Base-by-base conservation (phyloP, 805 yeast species). In the Monosporozyma unispora region DNA sequence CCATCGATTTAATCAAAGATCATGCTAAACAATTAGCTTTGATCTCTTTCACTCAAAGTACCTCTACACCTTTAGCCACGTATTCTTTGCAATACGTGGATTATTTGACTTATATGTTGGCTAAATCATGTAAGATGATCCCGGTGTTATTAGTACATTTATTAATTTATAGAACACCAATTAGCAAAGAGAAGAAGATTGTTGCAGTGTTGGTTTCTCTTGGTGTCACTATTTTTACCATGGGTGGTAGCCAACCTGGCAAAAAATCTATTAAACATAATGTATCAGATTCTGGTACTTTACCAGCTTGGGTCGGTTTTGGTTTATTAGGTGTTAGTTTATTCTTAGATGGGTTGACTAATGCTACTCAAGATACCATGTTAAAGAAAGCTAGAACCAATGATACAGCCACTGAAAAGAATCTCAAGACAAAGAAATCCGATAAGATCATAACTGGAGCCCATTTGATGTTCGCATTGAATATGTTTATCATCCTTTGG, bases 131-230 rank as follows among this genome's bases (percentile, higher is more conserved):
- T 64, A 93, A 93, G 60, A 74, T 93, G 65, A 79, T 93, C 21
- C 99, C 99, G 0, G 96, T 91, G n/a, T 81, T 93, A 84, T 62
- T 86, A 31, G 85, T 93, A 2, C 96, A 89, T 60, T 69, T 82
- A 50, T 56, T 80, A 14, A 58, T 87, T 11, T 91, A 89, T 68
- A 74, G 84, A 41, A 79, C 85, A 3, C 69, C 67, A 48, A 91
- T 87, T 64, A 89, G 96, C 0, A 48, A 66, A 2, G 80, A 82
- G 68, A 93, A 93, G 67, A 86, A 86, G 62, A 52, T 78, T 14
- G 95, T 91, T 18, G 96, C 96, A 0, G 54, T 70, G 0, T 60
- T 77, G n/a, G 91, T 93, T 21, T 90, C 97, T 1, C 47, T 70
- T 0, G 99, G 99, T 2, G 97, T 93, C 11, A 73, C 79, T 1